Base-by-base conservation (phyloP, 805 yeast species). In the Metschnikowia chrysomelidarum region DNA sequence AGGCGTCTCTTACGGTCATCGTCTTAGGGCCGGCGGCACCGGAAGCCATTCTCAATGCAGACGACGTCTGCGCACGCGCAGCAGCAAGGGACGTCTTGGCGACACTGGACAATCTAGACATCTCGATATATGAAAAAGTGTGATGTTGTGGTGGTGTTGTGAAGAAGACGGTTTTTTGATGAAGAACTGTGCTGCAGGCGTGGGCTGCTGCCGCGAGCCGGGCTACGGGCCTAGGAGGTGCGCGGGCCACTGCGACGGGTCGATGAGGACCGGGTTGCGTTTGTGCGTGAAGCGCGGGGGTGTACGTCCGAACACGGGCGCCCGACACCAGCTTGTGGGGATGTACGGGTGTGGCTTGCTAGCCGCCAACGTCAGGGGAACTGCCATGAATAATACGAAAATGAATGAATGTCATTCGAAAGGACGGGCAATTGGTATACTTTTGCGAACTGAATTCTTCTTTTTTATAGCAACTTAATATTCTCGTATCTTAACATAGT, bases 1-100 rank as follows among this genome's bases (percentile, higher is more conserved):
- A 71, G 30, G 98, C 99, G 54, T 93, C 99, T 75, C 99, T 84
- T 40, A 93, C 97, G 11, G 98, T 87, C 76, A 91, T 76, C 42
- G 70, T 66, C 36, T 71, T 67, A 24, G 79, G 65, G 46, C 76
- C 81, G 17, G 79, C 57, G 14, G 75, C 56, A 7, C 71, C 59
- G 6, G 76, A 67, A 6, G 76, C 76, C 32, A 60, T 50, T 58
- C 75, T 66, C 26, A 57, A 41, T 25, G 54, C 40, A 20, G 51
- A 43, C 30, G 44, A 38, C 35, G 50, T 47, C 22, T 46, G 40
- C 34, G 52, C 49, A 48, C 55, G 62, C 34, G 64, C 47, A 19
- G 66, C 64, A 49, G 60, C 52, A 34, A 56, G 58, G 47, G 74
- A 72, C 25, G 73, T 67, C 50, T 64, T 64, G 40, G 73, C 72